Percentiles rank a stretch among this genome's conserved stretches.
phyloP scores from a whole-genome alignment of 106 monocot species.

The Chionographis japonica region DNA sequence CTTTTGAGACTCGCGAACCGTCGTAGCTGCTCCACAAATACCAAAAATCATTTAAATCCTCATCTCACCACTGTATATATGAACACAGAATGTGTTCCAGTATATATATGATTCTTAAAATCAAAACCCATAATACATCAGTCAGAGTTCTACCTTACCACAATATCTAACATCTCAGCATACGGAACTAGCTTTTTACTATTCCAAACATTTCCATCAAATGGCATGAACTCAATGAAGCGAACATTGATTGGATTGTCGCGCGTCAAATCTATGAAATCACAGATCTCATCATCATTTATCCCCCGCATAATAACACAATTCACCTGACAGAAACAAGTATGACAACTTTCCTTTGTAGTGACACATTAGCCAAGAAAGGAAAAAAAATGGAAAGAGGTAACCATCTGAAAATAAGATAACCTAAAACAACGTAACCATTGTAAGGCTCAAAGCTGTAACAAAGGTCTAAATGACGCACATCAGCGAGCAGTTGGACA shows the following conservation, averaged over 20 bases:
- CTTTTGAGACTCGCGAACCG: conserved; percentile 52
- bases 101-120: conserved; percentile 9
- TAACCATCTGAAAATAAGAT: no score
- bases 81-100: background rate
- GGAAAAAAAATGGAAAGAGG: no score
- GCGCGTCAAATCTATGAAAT: conserved; percentile 87
- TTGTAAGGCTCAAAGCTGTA: background rate
- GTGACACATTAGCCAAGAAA: background rate
- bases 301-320: conserved; percentile 97
- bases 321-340: conserved; percentile 50
- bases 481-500: no score
- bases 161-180: conserved; percentile 96
- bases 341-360: background rate
- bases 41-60: background rate
- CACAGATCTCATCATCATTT: conserved; percentile 96
- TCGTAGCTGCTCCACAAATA: conserved; percentile 31
- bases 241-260: conserved; percentile 89
- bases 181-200: conserved; percentile 90
- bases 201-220: conserved; percentile 99
- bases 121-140: conserved; percentile 8
- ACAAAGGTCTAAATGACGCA: background rate
- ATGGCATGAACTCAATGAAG: conserved; percentile 99
- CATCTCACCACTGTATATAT: background rate
- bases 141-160: conserved; percentile 82
- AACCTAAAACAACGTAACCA: no score